Evolutionary conservation across 2,329 filamentous ascomycete species (phyloP).

Genomic region (Aspergillus melleus): DNA sequence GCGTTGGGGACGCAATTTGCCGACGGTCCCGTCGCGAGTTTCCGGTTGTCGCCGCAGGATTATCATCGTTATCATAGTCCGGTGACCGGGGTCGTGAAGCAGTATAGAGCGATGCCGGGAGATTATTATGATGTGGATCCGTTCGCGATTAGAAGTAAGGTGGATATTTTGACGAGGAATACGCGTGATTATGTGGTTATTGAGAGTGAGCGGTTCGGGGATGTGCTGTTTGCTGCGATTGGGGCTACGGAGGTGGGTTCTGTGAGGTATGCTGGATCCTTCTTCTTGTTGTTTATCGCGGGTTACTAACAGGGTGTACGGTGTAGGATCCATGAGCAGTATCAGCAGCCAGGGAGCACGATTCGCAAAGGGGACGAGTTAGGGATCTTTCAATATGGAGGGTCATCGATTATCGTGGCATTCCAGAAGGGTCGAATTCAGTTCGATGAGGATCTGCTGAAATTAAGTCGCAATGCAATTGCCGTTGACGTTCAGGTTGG

Average conservation of each 20-base stretch:
- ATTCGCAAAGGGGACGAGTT: constrained; percentile 44
- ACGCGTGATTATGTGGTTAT: constrained; percentile 41
- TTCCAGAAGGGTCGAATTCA: constrained; percentile 39
- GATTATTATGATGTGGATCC: constrained; percentile 49
- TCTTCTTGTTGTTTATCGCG: background rate
- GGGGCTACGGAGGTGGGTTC: constrained; percentile 43
- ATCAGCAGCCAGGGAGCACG: constrained; percentile 27
- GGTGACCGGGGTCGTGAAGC: constrained; percentile 40
- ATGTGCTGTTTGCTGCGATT: constrained; percentile 46
- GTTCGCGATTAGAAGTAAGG: constrained; percentile 29
- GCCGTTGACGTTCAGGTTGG: constrained; percentile 42
- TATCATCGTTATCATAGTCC: constrained; percentile 50
- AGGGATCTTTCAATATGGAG: constrained; percentile 44
- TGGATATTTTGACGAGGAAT: constrained; percentile 43
- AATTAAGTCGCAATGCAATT: constrained; percentile 32
- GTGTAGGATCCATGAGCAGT: constrained; percentile 37
- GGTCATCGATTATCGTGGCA: constrained; percentile 43
- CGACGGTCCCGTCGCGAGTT: constrained; percentile 42
- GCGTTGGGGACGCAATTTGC: constrained; percentile 34
- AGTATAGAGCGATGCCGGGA: constrained; percentile 42
- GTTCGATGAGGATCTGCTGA: constrained; percentile 41
- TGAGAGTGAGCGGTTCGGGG: constrained; percentile 40
- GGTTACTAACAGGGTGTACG: background rate
- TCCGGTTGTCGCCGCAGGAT: constrained; percentile 46
- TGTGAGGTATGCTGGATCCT: constrained; percentile 34